Evolutionary conservation across 1,284 basidiomycete species (phyloP).

Genomic region (Ustilago hordei): DNA sequence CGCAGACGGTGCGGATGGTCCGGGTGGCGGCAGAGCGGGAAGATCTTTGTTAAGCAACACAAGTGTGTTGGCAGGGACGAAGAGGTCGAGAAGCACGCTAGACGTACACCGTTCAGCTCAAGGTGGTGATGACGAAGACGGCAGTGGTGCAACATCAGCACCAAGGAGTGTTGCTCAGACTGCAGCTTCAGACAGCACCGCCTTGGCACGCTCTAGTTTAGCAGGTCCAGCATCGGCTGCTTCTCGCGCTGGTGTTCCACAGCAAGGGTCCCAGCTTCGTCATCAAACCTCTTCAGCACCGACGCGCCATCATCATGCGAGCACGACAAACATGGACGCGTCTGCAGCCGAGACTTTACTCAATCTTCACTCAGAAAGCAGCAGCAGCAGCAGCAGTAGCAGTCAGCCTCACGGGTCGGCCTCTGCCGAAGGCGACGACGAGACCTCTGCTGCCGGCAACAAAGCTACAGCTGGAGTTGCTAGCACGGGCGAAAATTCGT

Average conservation of each 20-base stretch:
- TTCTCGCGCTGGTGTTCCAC: neutral
- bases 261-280: constrained; percentile 2
- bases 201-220: constrained; percentile 9
- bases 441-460: neutral
- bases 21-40: constrained; percentile 11
- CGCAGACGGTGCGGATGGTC: neutral
- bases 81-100: constrained; percentile 34
- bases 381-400: neutral
- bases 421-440: neutral
- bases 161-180: constrained; percentile 16
- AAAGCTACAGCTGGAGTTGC: neutral
- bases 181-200: constrained; percentile 6
- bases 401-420: constrained; percentile 6
- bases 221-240: constrained; percentile 12
- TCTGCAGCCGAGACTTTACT: constrained; percentile 45
- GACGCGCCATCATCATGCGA: constrained; percentile 11
- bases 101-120: constrained; percentile 12
- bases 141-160: neutral
- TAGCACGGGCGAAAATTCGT: constrained; percentile 3
- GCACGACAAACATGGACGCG: constrained; percentile 33
- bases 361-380: constrained; percentile 39
- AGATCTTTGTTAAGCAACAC: constrained; percentile 24
- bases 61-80: constrained; percentile 26
- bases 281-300: neutral
- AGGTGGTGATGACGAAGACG: constrained; percentile 5